phyloP scores from a whole-genome alignment of 2,329 filamentous ascomycete species.

The Colletotrichum spinosum region DNA sequence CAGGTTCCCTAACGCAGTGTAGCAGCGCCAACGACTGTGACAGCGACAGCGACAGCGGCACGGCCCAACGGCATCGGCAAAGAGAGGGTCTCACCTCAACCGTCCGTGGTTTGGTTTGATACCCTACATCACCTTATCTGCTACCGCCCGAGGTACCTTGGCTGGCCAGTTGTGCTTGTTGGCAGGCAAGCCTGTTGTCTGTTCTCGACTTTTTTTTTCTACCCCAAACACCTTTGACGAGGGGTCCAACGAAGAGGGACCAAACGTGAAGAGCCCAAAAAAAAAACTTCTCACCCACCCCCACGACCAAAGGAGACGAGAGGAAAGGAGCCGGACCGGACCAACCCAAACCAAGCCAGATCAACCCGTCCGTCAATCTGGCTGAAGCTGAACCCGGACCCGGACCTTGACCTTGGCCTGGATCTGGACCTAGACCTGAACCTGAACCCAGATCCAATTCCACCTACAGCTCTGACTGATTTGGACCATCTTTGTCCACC shows the following conservation, averaged over 20 bases:
- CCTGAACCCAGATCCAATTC: constrained; percentile 20
- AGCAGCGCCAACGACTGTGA: neutral
- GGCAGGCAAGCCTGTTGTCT: neutral
- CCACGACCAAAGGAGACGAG: constrained; percentile 26
- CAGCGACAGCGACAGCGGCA: constrained; percentile 18
- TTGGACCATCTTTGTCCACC: neutral
- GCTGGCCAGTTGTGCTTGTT: constrained; percentile 9
- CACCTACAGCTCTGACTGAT: constrained; percentile 24
- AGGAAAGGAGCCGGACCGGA: neutral
- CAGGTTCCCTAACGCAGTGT: too few species aligned
- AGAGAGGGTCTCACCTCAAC: constrained; percentile 5
- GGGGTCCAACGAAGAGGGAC: constrained; percentile 17
- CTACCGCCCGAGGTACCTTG: too few species aligned
- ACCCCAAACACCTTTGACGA: neutral
- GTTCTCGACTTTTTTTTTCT: neutral
- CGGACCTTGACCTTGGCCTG: neutral
- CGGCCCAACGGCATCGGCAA: constrained; percentile 22
- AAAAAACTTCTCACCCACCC: constrained; percentile 24
- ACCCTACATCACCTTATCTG: too few species aligned
- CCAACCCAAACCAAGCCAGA: too few species aligned
- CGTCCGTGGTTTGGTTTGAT: too few species aligned
- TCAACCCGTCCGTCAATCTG: neutral
- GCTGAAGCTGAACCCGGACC: too few species aligned
- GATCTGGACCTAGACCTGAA: constrained; percentile 7
- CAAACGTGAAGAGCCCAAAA: neutral